Evolutionary conservation across 176 grass and related monocot genomes (phyloP).

Genomic region (Musa troglodytarum): DNA sequence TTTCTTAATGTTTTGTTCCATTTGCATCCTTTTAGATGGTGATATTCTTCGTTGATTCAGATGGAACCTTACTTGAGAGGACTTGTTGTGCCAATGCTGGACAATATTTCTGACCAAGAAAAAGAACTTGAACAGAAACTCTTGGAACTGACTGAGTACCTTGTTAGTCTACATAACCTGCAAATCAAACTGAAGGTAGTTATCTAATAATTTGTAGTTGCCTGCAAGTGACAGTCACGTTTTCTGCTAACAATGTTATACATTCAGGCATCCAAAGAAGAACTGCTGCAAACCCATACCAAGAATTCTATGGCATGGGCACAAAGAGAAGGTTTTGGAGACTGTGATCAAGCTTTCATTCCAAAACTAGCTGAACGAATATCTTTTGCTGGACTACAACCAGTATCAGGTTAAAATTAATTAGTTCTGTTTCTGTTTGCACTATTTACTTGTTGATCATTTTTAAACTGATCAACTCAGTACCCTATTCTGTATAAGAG

Average conservation of each 20-base stretch:
- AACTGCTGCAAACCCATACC: constrained; percentile 77
- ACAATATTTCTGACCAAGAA: constrained; percentile 30
- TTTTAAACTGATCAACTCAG: not conserved
- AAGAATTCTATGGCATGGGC: constrained; percentile 79
- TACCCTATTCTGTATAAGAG: not conserved
- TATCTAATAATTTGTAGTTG: not conserved
- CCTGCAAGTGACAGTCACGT: not conserved
- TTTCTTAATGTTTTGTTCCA: constrained; percentile 24
- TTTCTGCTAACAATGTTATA: constrained; percentile 15
- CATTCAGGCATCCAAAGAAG: constrained; percentile 59
- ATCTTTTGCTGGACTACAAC: constrained; percentile 75
- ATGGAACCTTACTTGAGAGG: constrained; percentile 91
- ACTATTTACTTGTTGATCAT: not conserved
- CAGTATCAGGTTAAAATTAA: constrained; percentile 57
- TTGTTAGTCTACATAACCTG: constrained; percentile 68
- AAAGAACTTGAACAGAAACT: constrained; percentile 45
- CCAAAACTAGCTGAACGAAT: constrained; percentile 55
- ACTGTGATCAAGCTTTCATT: constrained; percentile 52
- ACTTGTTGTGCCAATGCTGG: constrained; percentile 53
- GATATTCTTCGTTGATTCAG: constrained; percentile 57
- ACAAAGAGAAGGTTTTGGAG: constrained; percentile 41
- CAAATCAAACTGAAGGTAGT: constrained; percentile 83
- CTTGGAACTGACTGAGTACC: constrained; percentile 52
- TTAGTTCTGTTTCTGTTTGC: not conserved
- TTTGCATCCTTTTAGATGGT: constrained; percentile 48